A percentile compares a stretch with the other conserved stretches of the same genome.
Conservation (phyloP, 495 filamentous ascomycete species). For the Margaritispora aquatica region DNA sequence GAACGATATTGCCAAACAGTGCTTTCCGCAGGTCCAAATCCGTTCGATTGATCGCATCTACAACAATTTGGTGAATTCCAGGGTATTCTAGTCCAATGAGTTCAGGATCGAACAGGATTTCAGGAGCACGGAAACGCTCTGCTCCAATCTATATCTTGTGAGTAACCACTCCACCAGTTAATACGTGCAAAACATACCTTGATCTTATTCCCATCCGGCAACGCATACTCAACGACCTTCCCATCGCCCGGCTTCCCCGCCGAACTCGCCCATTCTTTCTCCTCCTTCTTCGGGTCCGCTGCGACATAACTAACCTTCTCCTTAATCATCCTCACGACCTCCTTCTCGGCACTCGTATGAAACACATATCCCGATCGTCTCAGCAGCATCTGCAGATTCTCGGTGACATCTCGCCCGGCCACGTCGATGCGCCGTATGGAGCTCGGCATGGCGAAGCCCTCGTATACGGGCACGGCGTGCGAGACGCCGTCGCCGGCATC, state of each 20-base stretch:
- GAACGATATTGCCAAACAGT: slow-evolving; percentile 91
- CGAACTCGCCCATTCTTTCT: slow-evolving; percentile 84
- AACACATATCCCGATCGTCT: slow-evolving; percentile 91
- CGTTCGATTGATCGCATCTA: slow-evolving; percentile 93
- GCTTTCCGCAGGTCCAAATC: slow-evolving; percentile 94
- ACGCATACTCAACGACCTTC: slow-evolving; percentile 75
- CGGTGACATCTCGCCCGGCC: slow-evolving; percentile 95
- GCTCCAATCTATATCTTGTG: slow-evolving; percentile 57
- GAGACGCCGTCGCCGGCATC: slow-evolving; percentile 96
- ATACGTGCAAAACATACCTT: slow-evolving; percentile 47
- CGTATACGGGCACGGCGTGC: slow-evolving; percentile 95
- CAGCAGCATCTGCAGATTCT: slow-evolving; percentile 86
- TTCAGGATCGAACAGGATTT: slow-evolving; percentile 97
- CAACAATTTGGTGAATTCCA: slow-evolving; percentile 94
- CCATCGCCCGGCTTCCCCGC: slow-evolving; percentile 45
- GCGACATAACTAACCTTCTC: slow-evolving; percentile 92
- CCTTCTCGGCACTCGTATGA: slow-evolving; percentile 97
- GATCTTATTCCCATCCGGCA: slow-evolving; percentile 89
- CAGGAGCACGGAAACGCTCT: slow-evolving; percentile 91
- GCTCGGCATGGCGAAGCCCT: slow-evolving; percentile 94
- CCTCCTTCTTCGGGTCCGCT: slow-evolving; percentile 82
- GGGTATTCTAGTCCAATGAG: slow-evolving; percentile 96
- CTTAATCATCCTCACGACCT: slow-evolving; percentile 94
- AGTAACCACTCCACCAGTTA: background rate
- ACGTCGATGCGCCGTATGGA: slow-evolving; percentile 95